Evolutionary conservation across 2,329 filamentous ascomycete genomes (phyloP), one percentile per base, ranked within the genome.

Genomic region (Coleophoma crateriformis): DNA sequence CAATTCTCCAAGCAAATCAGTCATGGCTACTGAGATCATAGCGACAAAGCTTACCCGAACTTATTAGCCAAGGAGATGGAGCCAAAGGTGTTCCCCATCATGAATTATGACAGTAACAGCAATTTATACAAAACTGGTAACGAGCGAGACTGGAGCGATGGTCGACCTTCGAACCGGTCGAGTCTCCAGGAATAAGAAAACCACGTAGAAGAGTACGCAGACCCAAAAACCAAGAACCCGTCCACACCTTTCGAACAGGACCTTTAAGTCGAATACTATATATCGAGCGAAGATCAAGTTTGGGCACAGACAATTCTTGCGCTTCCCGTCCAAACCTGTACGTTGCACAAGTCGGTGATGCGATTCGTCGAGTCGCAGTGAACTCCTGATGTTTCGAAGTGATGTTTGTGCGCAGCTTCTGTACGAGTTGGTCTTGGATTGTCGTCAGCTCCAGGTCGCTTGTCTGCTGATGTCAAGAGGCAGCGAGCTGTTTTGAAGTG

Each of bases 81-180:
- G 11, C 50, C 50, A 41, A 55, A 55, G 7, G 14, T 33, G n/a
- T 27, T 27, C 27, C 53, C 54, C 58, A 60, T 60, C 47, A 46
- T 53, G 47, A 49, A 58, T 54, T 42, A 47, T 17, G 40, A 45
- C 34, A 46, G 42, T 41, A 27, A n/a, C 32, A 27, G 15, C 32
- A n/a, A 32, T 6, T 22, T 22, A 33, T 12, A 27, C 32, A 32
- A 6, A 33, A 14, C 4, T 13, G 19, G 15, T 20, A 27, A 10
- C n/a, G 20, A 44, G 32, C 41, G 27, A 44, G 14, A 38, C 39
- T 33, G 34, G 39, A 44, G 15, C 48, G 35, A 47, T 38, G 15
- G n/a, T 40, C 33, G 50, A 46, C 34, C 20, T 40, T 15, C 37
- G 52, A 54, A 12, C 45, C 44, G 46, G 47, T 49, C 47, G 38